These are phyloP conservation scores for Ilex paraguariensis DNA, from an alignment of 305 asterid species.

Conservation along the genomic window DNA sequence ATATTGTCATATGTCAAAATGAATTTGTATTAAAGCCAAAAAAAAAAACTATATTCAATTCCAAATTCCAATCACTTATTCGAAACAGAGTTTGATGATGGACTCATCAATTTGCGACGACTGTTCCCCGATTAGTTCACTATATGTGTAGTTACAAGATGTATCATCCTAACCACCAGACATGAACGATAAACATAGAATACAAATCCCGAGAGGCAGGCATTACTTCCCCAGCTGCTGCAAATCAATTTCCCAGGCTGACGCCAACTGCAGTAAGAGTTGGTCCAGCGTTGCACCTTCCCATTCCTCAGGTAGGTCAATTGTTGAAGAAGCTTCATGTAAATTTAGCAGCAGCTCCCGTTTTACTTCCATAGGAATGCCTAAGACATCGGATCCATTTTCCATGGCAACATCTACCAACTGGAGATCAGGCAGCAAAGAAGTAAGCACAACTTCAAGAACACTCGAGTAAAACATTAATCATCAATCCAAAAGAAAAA, in stretches of 20 bases:
- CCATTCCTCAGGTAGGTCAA: constrained; percentile 85
- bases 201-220: too few relatives aligned
- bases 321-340: constrained; percentile 55
- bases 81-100: too few relatives aligned
- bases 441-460: constrained; percentile 14
- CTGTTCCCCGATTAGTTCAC: too few relatives aligned
- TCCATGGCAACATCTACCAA: constrained; percentile 69
- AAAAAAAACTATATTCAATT: too few relatives aligned
- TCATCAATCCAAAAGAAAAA: not conserved
- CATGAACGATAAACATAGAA: too few relatives aligned
- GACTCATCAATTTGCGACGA: too few relatives aligned
- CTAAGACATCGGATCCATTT: constrained; percentile 63
- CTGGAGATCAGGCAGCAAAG: constrained; percentile 28
- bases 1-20: too few relatives aligned
- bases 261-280: constrained; percentile 67
- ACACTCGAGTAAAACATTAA: not conserved
- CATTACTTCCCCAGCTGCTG: constrained; percentile 60
- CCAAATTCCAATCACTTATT: too few relatives aligned
- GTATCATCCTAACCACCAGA: too few relatives aligned
- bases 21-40: too few relatives aligned
- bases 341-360: constrained; percentile 73
- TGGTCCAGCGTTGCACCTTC: constrained; percentile 87
- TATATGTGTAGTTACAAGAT: too few relatives aligned
- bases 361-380: constrained; percentile 69
- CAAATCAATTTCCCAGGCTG: constrained; percentile 88